Percentiles rank a stretch among this genome's conserved stretches.
phyloP scores from a whole-genome alignment of 2,329 filamentous ascomycete genomes.

The Diaporthe amygdali region DNA sequence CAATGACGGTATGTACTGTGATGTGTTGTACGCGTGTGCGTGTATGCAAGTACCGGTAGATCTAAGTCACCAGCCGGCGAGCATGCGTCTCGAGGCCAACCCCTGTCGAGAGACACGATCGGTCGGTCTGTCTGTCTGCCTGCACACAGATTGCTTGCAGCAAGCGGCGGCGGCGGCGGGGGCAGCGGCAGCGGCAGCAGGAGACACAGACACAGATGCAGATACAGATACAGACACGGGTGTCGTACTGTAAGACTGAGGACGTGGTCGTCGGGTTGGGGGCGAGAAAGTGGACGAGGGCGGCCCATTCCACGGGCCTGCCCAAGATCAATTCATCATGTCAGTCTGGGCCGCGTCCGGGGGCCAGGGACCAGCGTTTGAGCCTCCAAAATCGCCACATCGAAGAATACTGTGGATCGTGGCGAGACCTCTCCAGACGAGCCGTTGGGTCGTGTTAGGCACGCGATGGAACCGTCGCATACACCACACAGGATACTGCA shows the following conservation, averaged over 20 bases:
- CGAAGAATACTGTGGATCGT: background rate
- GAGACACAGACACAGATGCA: too few species aligned
- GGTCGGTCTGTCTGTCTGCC: background rate
- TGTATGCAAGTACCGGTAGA: background rate
- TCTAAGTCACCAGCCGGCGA: background rate
- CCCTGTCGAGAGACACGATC: background rate
- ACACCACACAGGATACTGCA: background rate
- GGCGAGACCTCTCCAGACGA: background rate
- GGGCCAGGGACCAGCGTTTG: conserved; percentile 1
- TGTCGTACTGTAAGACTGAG: background rate
- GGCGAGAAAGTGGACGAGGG: background rate
- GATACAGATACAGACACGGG: background rate
- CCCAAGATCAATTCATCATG: conserved; percentile 66
- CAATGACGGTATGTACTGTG: background rate
- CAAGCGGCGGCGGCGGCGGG: too few species aligned
- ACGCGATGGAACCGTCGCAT: background rate
- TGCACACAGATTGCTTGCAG: background rate
- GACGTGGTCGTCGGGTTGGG: background rate
- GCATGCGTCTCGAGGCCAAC: background rate
- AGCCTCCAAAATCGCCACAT: conserved; percentile 2
- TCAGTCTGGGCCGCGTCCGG: conserved; percentile 5
- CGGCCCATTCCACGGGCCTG: conserved; percentile 58
- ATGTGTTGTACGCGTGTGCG: too few species aligned
- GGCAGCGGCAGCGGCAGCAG: too few species aligned
- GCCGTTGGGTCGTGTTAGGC: background rate